Base-by-base conservation (phyloP, 306 rosid species). In the Mimosa bimucronata region DNA sequence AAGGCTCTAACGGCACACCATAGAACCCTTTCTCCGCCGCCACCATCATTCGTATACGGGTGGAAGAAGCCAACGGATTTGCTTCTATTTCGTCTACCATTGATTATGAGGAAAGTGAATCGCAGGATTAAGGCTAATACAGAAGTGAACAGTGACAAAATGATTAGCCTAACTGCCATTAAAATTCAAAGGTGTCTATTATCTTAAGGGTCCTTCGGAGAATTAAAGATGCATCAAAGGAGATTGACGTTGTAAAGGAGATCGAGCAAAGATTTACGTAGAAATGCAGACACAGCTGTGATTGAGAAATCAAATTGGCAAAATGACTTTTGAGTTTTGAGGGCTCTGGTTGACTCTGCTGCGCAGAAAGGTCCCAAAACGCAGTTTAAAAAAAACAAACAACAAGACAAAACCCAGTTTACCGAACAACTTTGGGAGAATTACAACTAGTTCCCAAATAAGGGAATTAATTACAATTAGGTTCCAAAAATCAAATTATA, bases 1-100 rank as follows among this genome's bases (percentile, higher is more conserved):
- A 93, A 58, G 61, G 91, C 94, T 89, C 86, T 95, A 50, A 95
- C 92, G 55, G 94, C 94, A 74, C 98, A 93, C 99, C 99, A 95
- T 6, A 95, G 84, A 13, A 95, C 98, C 74, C 96, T 83, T 77
- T 95, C 99, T 6, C 99, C 94, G 12, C 98, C 99, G 48, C 96
- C 98, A 10, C 97, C 98, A 41, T 91, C 96, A 80, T 93, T 93
- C 81, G 99, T 93, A 86, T 86, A 95, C 5, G 98, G 99, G 70
- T 95, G 98, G 88, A 95, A 93, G 93, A 92, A 95, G 2, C 87
- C 98, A n/a, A 95, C 83, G 28, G 94, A 95, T 31, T 44, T 84
- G 77, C 89, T 89, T 45, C 90, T 86, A 79, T 40, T 88, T 53
- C 81, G 48, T 41, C 94, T 82, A 19, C 88, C 85, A 50, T 77